Evolutionary conservation across 1,284 basidiomycete species (phyloP).

Genomic region (Microbotryum saponariae): DNA sequence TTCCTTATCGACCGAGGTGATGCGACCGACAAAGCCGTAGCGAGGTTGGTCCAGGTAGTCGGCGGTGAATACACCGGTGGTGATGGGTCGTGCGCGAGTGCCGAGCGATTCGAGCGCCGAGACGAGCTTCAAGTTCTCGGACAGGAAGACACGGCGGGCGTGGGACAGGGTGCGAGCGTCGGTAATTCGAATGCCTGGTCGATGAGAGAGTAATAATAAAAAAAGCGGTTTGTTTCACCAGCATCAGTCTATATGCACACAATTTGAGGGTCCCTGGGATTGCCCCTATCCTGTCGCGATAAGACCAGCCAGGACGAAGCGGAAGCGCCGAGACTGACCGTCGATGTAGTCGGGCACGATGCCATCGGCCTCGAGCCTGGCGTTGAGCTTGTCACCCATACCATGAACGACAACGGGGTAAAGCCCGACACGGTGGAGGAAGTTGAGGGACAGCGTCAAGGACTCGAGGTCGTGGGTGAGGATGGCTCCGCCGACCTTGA

Average conservation of each 20-base stretch:
- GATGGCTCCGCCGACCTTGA: conserved; percentile 79
- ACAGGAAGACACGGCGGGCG: conserved; percentile 88
- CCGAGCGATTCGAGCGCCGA: conserved; percentile 82
- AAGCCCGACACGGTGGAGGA: conserved; percentile 84
- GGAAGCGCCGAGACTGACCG: conserved; percentile 38
- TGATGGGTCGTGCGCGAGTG: conserved; percentile 88
- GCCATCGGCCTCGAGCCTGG: conserved; percentile 80
- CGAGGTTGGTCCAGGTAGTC: conserved; percentile 88
- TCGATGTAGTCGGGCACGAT: conserved; percentile 90
- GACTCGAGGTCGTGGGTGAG: conserved; percentile 76
- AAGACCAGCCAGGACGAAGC: neutral
- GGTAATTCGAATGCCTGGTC: conserved; percentile 71
- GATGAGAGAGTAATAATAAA: neutral
- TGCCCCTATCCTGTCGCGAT: conserved; percentile 3
- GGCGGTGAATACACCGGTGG: conserved; percentile 88
- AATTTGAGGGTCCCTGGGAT: too few relatives aligned
- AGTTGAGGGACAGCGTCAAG: conserved; percentile 82
- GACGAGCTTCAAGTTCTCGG: conserved; percentile 89
- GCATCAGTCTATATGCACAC: too few relatives aligned
- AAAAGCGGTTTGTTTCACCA: neutral
- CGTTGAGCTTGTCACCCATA: conserved; percentile 58
- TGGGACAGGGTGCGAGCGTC: conserved; percentile 86
- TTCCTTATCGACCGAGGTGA: conserved; percentile 84
- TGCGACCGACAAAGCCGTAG: conserved; percentile 90
- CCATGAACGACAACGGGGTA: conserved; percentile 93